These are phyloP conservation scores for button mushroom (Agaricus bisporus) DNA, from an alignment of 768 basidiomycete species.

Conservation along the genomic window DNA sequence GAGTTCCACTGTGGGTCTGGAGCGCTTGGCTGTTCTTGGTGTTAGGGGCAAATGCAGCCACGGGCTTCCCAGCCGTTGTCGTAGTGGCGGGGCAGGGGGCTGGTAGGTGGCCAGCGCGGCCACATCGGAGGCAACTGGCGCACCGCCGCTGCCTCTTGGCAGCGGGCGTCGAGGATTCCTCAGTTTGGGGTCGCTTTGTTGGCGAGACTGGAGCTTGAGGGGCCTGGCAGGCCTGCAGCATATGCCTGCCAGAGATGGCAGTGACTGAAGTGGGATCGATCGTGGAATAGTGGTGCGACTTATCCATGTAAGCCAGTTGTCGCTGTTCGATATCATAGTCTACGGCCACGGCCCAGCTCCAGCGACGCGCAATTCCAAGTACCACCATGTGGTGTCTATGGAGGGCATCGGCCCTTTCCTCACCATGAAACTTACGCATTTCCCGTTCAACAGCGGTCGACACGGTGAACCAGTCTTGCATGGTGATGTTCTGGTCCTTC, in stretches of 20 bases:
- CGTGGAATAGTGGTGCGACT: conserved; percentile 14
- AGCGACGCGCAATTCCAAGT: no score
- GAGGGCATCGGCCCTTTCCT: no score
- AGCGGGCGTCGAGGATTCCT: background rate
- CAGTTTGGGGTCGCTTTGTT: background rate
- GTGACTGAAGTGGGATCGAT: conserved; percentile 6
- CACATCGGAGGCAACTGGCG: conserved; percentile 22
- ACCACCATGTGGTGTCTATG: no score
- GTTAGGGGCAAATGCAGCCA: conserved; percentile 10
- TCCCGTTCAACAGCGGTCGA: no score
- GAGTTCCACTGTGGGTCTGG: conserved; percentile 12
- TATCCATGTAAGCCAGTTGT: conserved; percentile 9
- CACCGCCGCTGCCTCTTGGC: background rate
- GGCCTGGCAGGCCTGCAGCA: background rate
- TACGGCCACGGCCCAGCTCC: no score
- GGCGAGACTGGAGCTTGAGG: background rate
- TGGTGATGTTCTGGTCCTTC: no score
- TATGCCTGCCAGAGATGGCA: conserved; percentile 5
- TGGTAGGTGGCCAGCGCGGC: conserved; percentile 18
- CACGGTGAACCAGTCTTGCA: no score
- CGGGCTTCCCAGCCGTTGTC: conserved; percentile 19
- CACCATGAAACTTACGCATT: no score
- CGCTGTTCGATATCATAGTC: conserved; percentile 20
- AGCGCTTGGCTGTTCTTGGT: conserved; percentile 17
- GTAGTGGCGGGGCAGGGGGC: conserved; percentile 13